Percentiles rank a stretch among this genome's conserved stretches.
phyloP scores from a whole-genome alignment of 257 asterid species.

The Solanum sparsipilum region DNA sequence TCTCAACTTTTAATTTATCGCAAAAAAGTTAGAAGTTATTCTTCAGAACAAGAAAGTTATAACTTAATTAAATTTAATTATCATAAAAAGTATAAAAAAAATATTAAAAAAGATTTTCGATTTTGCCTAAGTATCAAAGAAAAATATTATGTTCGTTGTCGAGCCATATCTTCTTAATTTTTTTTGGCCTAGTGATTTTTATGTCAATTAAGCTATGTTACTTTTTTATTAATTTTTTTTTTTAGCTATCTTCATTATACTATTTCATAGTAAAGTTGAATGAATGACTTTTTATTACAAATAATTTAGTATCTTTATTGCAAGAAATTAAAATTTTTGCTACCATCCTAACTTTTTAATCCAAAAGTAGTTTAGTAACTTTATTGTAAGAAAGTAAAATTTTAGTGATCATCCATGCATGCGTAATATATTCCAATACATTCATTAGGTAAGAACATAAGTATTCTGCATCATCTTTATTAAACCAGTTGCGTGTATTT shows the following conservation, averaged over 20 bases:
- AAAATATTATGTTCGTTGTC: neutral
- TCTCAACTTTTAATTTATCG: neutral
- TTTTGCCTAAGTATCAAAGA: neutral
- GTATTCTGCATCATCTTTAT: neutral
- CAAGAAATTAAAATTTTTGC: too few species aligned
- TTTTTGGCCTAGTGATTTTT: neutral
- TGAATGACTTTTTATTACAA: neutral
- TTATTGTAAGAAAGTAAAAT: too few species aligned
- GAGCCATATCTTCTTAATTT: neutral
- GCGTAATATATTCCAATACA: neutral
- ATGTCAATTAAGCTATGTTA: neutral
- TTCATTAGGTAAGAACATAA: neutral
- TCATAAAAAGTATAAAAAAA: neutral
- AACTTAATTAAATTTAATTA: neutral
- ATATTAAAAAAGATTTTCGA: too few species aligned
- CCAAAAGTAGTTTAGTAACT: too few species aligned
- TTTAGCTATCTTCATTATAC: neutral
- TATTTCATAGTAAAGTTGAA: neutral
- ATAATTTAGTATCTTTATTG: too few species aligned
- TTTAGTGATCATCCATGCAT: too few species aligned
- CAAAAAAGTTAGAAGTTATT: too few species aligned
- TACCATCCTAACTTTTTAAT: too few species aligned
- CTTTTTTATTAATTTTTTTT: neutral
- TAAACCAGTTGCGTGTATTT: neutral
- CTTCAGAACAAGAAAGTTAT: neutral